Evolutionary conservation across 306 rosid species (phyloP), one percentile per base, ranked within the genome.

Genomic region (Lotus japonicus): DNA sequence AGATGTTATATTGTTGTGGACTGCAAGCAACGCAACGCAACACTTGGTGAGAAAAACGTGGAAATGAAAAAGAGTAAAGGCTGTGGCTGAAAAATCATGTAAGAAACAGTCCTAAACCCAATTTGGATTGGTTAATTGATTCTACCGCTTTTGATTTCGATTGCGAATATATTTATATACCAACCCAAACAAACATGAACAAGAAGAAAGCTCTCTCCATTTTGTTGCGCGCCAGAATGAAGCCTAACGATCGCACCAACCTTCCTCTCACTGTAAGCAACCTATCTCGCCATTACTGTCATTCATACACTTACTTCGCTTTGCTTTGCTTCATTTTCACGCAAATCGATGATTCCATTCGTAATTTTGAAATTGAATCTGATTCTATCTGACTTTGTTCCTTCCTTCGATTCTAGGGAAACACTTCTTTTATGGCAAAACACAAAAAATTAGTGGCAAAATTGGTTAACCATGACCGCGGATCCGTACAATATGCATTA

Each of bases 211-310:
- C 91, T 36, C 66, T 88, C 71, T 83, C 96, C 12, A 86, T 90
- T 75, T 79, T 92, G 68, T 64, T 92, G 91, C 97, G 98, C 81
- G 85, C 96, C 82, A 92, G 94, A 82, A 90, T 92, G 98, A 88
- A 80, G 56, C 87, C 87, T 11, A 84, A 28, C 79, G 75, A 81
- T 72, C 55, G 81, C 14, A 13, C 76, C 49, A 83, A 79, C 48
- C 78, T 80, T 77, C 65, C 96, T 72, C 82, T 84, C n/a, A n/a
- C n/a, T n/a, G n/a, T n/a, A n/a, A n/a, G n/a, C n/a, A n/a, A n/a
- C n/a, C n/a, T n/a, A n/a, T n/a, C n/a, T n/a, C n/a, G n/a, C n/a
- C n/a, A n/a, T n/a, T n/a, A n/a, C n/a, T n/a, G n/a, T n/a, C n/a
- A n/a, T n/a, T n/a, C n/a, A n/a, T n/a, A n/a, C n/a, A 21, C 26